Base-by-base conservation (phyloP, 768 basidiomycete species). In the Russula dissimulans region DNA sequence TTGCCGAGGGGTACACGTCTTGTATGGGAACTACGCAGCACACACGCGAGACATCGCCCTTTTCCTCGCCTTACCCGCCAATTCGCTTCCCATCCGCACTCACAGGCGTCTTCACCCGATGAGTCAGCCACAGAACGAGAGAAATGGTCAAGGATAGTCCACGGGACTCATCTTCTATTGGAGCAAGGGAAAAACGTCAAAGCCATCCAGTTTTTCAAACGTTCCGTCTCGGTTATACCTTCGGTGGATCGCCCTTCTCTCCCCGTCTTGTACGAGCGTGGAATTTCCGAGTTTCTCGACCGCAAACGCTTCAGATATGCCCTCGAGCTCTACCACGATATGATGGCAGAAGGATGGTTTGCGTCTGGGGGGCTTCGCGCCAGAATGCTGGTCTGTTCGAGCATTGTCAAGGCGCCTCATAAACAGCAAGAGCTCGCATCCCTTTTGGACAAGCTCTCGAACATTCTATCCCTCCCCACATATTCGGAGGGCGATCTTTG, bases 271-370 rank as follows among this genome's bases (percentile, higher is more conserved):
- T 80, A 74, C 62, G 74, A 76, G 60, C 70, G 69, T 18, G 65
- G 75, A 48, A 75, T 81, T 22, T 63, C 69, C 8, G 70, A 75
- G 18, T 76, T 82, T 49, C 66, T 83, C 26, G 68, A 74, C 17
- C 65, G 74, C 42, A 71, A 72, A 1, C 57, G 69, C 8, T 75
- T 77, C 54, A 64, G 66, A 12, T 69, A 74, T 38, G 81, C 82
- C 0, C 66, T 73, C 17, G 60, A 67, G 3, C 68, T 82, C 11
- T 76, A 79, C 64, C 64, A 71, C 8, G 72, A 74, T 17, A 79
- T 84, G 77, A 61, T 67, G 18, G 66, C 70, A 1, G 73, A 75
- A 17, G 75, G 76, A 9, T 71, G 80, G 44, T 52, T 75, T 1
- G 72, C 77, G 1, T 66, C 75, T 14, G 59, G 71, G 7, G 56